Evolutionary conservation across 176 grass and related monocot species (phyloP), one percentile per base, ranked within the genome.

Genomic region (Echinochloa phyllopogon): DNA sequence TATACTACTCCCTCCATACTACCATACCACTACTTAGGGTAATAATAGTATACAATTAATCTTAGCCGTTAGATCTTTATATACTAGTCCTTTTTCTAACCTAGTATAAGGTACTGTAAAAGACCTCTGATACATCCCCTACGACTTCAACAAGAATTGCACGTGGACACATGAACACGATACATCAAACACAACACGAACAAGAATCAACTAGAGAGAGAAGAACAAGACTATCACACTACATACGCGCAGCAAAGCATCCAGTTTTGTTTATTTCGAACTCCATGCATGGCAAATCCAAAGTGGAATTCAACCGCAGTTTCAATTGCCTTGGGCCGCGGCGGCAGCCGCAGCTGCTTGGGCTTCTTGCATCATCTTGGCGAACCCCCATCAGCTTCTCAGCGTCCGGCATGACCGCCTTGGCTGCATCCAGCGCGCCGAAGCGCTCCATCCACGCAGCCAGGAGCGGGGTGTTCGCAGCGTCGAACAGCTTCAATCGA

Each of bases 381-480:
- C 40, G 17, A 39, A 21, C n/a, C 73, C 84, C 83, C 45, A 89
- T 59, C n/a, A 92, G 23, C 79, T 6, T 65, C 4, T 63, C 62
- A 0, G 45, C 66, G 10, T 88, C 78, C 16, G 83, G 79, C 67
- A 84, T 56, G 24, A 84, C 57, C 3, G 39, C 47, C 55, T 80
- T 80, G 40, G 44, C 79, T 17, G 8, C 79, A 18, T 80, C 83
- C 2, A 85, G 67, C 6, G 15, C 71, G 47, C 57, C 1, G 83
- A 92, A 92, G 27, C 74, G 74, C 25, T 89, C 56, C 24, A 27
- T 5, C 90, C 87, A 92, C 37, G 79, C 39, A 6, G 52, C 82
- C 5, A 92, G 38, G 2, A 89, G 65, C 24, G 21, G 55, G 55
- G 55, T 58, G 8, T 58, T 58, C 2, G 55, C 55, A n/a, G 55